phyloP scores from a whole-genome alignment of 2,329 filamentous ascomycete species.

The Calonectria pseudoturangicola region DNA sequence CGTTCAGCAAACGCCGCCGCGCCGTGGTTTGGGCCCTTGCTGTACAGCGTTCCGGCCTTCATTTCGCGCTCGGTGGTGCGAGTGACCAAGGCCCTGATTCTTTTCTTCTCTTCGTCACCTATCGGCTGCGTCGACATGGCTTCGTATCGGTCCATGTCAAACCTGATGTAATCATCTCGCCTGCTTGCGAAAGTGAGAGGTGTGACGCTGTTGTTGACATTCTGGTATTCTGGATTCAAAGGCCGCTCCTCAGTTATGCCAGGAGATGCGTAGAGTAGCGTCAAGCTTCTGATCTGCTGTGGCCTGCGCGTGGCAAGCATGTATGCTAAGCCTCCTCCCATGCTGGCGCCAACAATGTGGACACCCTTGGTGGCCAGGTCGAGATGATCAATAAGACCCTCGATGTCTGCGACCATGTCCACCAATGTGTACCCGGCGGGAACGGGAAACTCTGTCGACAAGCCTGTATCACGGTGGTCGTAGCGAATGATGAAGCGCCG shows the following conservation, averaged over 20 bases:
- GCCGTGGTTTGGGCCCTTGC: constrained; percentile 54
- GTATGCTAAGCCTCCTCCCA: constrained; percentile 54
- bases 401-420: constrained; percentile 55
- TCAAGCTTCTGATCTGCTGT: constrained; percentile 48
- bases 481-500: constrained; percentile 49
- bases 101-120: constrained; percentile 31
- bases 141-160: constrained; percentile 29
- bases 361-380: constrained; percentile 43
- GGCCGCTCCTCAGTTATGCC: constrained; percentile 44
- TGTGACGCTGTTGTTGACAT: background rate
- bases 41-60: constrained; percentile 52
- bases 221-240: constrained; percentile 5
- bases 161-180: constrained; percentile 25
- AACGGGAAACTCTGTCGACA: constrained; percentile 52
- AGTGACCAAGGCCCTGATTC: constrained; percentile 4
- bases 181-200: constrained; percentile 16
- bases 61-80: constrained; percentile 40
- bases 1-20: constrained; percentile 48
- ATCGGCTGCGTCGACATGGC: constrained; percentile 39
- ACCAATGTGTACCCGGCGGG: constrained; percentile 51
- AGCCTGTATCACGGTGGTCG: constrained; percentile 52
- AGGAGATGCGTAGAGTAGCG: constrained; percentile 51
- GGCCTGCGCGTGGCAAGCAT: constrained; percentile 47
- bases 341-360: constrained; percentile 54
- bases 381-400: constrained; percentile 54